These are phyloP conservation scores for Durio zibethinus DNA, from an alignment of 345 rosid genomes.

Conservation along the genomic window DNA sequence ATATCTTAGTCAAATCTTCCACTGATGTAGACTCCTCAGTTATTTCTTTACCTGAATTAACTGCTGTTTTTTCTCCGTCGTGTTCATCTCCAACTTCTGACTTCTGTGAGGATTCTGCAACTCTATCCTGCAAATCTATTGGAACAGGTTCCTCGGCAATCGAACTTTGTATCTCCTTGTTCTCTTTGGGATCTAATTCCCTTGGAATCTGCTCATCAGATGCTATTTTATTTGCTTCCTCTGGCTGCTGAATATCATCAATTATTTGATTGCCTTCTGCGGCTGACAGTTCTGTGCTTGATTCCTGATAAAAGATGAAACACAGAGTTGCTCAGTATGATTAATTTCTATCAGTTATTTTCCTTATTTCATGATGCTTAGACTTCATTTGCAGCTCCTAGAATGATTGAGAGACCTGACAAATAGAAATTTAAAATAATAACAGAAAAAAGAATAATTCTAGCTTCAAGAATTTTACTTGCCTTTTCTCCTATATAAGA, in stretches of 20 bases:
- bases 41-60: background rate
- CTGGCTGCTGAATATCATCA: slow-evolving; percentile 23
- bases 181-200: slow-evolving; percentile 24
- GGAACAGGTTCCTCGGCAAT: slow-evolving; percentile 21
- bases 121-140: slow-evolving; percentile 21
- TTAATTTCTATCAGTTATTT: background rate
- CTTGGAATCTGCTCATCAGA: slow-evolving; percentile 22
- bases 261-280: slow-evolving; percentile 20
- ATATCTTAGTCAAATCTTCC: background rate
- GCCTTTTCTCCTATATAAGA: background rate
- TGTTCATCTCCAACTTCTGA: slow-evolving; percentile 30
- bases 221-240: slow-evolving; percentile 17
- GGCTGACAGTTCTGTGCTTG: slow-evolving; percentile 9
- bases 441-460: background rate
- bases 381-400: no score
- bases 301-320: slow-evolving; percentile 33
- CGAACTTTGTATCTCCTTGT: slow-evolving; percentile 15
- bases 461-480: background rate
- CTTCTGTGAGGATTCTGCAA: slow-evolving; percentile 22
- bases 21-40: background rate
- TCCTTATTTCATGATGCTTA: background rate
- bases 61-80: slow-evolving; percentile 9
- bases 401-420: no score
- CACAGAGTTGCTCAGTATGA: slow-evolving; percentile 7
- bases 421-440: background rate